These are phyloP conservation scores for Tylopilus vinaceipallidus DNA, from an alignment of 768 basidiomycete genomes.

Conservation along the genomic window DNA sequence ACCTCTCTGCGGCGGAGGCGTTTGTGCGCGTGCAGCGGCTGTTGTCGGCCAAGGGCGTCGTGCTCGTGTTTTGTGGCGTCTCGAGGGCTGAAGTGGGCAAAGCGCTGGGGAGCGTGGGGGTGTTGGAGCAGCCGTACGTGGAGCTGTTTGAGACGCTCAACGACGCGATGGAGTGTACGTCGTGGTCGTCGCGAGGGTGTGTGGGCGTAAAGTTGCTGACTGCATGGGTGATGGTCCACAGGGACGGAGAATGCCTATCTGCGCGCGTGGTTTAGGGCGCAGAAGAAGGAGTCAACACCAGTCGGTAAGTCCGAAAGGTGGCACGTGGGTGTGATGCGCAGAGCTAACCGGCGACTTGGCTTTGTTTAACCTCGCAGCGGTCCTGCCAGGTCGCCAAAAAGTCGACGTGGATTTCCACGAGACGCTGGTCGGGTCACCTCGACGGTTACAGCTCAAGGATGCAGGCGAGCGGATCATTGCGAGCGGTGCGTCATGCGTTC, in stretches of 20 bases:
- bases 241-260: slow-evolving; percentile 96
- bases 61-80: slow-evolving; percentile 88
- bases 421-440: slow-evolving; percentile 55
- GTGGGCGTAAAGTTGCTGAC: slow-evolving; percentile 1
- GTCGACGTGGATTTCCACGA: slow-evolving; percentile 45
- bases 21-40: slow-evolving; percentile 89
- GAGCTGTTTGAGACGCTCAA: slow-evolving; percentile 81
- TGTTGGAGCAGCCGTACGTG: slow-evolving; percentile 74
- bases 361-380: not conserved
- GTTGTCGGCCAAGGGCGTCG: slow-evolving; percentile 69
- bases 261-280: slow-evolving; percentile 70
- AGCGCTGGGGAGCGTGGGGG: slow-evolving; percentile 74
- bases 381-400: slow-evolving; percentile 58
- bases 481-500: slow-evolving; percentile 36
- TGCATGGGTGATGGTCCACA: slow-evolving; percentile 17
- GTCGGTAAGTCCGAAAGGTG: slow-evolving; percentile 49
- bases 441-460: slow-evolving; percentile 63
- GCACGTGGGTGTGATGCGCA: too few species aligned
- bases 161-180: slow-evolving; percentile 90
- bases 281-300: slow-evolving; percentile 50
- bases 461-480: slow-evolving; percentile 73
- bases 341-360: too few species aligned
- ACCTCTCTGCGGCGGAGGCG: slow-evolving; percentile 94
- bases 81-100: slow-evolving; percentile 61
- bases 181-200: not conserved